Percentiles rank a stretch among this genome's conserved stretches.
phyloP scores from a whole-genome alignment of 1,284 basidiomycete genomes.

The Boletus mariae region DNA sequence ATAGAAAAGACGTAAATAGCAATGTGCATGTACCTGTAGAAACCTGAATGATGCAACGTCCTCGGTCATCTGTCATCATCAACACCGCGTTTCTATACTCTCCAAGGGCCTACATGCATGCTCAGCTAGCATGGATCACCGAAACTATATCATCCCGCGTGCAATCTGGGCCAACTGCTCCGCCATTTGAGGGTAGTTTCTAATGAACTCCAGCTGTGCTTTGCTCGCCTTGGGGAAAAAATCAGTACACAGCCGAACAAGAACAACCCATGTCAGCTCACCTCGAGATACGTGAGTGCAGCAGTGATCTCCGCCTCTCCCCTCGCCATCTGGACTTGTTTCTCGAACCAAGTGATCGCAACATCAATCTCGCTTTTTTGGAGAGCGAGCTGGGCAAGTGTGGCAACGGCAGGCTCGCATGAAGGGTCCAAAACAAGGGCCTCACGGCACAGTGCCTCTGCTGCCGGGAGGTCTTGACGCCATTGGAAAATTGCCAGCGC shows the following conservation, averaged over 20 bases:
- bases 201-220: constrained; percentile 79
- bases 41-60: neutral
- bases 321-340: constrained; percentile 82
- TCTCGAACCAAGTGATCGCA: constrained; percentile 86
- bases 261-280: constrained; percentile 31
- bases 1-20: neutral
- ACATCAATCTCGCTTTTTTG: constrained; percentile 90
- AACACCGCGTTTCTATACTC: constrained; percentile 13
- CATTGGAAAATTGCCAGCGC: constrained; percentile 94
- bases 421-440: constrained; percentile 87
- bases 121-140: constrained; percentile 1
- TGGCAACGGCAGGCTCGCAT: constrained; percentile 96
- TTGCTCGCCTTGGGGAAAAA: constrained; percentile 58
- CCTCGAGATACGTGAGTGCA: constrained; percentile 85
- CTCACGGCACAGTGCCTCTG: constrained; percentile 84
- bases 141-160: constrained; percentile 31
- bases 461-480: constrained; percentile 85
- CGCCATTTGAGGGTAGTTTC: constrained; percentile 82
- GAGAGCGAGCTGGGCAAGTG: constrained; percentile 88
- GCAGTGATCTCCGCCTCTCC: constrained; percentile 89
- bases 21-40: neutral
- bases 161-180: constrained; percentile 58
- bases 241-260: constrained; percentile 2
- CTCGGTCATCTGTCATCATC: constrained; percentile 2
- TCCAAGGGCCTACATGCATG: constrained; percentile 13